These are phyloP conservation scores for Wickerhamomyces pijperi DNA, from an alignment of 805 yeast species.

Conservation along the genomic window DNA sequence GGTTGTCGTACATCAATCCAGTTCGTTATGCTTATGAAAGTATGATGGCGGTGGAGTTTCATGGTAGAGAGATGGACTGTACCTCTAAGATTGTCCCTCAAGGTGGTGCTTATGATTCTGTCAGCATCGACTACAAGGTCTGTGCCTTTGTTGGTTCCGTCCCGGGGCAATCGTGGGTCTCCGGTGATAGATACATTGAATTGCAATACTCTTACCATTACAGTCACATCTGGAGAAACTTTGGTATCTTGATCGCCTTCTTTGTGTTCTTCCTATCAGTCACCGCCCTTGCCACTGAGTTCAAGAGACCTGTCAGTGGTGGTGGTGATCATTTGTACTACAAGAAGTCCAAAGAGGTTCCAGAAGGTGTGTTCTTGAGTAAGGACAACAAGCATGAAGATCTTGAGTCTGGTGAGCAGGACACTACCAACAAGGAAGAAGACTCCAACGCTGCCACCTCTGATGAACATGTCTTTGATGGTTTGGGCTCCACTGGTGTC, in stretches of 20 bases:
- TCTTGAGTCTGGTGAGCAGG: conserved; percentile 18
- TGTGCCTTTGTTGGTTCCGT: conserved; percentile 49
- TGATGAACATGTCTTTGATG: conserved; percentile 21
- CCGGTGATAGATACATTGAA: conserved; percentile 39
- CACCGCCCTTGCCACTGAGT: conserved; percentile 41
- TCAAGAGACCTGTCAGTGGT: conserved; percentile 49
- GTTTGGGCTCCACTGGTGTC: conserved; percentile 28
- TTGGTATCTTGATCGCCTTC: conserved; percentile 42
- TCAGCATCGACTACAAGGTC: conserved; percentile 22
- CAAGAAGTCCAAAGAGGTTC: conserved; percentile 35
- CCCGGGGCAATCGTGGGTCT: conserved; percentile 37
- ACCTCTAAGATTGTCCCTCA: conserved; percentile 36
- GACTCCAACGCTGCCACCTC: conserved; percentile 17
- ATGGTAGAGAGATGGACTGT: conserved; percentile 37
- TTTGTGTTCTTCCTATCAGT: conserved; percentile 30
- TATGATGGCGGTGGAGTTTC: conserved; percentile 43
- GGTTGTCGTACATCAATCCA: conserved; percentile 50
- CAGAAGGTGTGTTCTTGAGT: conserved; percentile 27
- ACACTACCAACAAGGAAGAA: conserved; percentile 18
- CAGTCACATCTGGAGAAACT: conserved; percentile 53
- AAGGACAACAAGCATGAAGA: conserved; percentile 16
- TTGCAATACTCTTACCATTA: conserved; percentile 29
- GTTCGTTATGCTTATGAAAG: conserved; percentile 45
- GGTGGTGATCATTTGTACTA: conserved; percentile 63
- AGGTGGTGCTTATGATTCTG: conserved; percentile 15